Conservation (phyloP, 2,329 filamentous ascomycete genomes). For the Apiospora phragmitis region DNA sequence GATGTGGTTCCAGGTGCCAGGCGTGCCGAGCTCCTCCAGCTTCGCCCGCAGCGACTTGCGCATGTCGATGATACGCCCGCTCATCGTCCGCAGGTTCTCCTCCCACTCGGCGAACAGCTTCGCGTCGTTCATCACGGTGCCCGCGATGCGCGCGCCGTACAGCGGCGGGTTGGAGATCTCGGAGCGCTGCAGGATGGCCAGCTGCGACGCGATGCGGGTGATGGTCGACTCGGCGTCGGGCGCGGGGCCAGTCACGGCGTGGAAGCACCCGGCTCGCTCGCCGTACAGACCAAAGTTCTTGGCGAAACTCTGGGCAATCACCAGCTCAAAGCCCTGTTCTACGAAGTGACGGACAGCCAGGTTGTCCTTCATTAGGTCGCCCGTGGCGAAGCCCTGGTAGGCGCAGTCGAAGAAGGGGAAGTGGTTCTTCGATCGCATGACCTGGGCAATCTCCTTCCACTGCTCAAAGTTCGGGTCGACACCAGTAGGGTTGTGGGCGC, state of each 20-base stretch:
- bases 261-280: slow-evolving; percentile 94
- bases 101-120: slow-evolving; percentile 89
- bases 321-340: slow-evolving; percentile 85
- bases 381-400: slow-evolving; percentile 97
- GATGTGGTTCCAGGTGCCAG: slow-evolving; percentile 94
- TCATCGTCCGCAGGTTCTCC: slow-evolving; percentile 89
- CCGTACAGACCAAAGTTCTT: slow-evolving; percentile 99
- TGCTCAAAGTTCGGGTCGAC: slow-evolving; percentile 93
- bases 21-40: slow-evolving; percentile 82
- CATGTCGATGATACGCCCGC: slow-evolving; percentile 92
- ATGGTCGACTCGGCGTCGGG: slow-evolving; percentile 63
- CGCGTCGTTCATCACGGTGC: slow-evolving; percentile 79
- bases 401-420: slow-evolving; percentile 99
- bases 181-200: slow-evolving; percentile 91
- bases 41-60: slow-evolving; percentile 73
- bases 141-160: slow-evolving; percentile 89
- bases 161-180: slow-evolving; percentile 97
- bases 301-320: slow-evolving; percentile 90
- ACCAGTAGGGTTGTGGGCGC: slow-evolving; percentile 96
- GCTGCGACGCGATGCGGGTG: slow-evolving; percentile 75
- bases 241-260: slow-evolving; percentile 78
- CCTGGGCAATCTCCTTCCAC: slow-evolving; percentile 83
- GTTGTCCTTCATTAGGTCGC: slow-evolving; percentile 80
- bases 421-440: slow-evolving; percentile 77
- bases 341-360: slow-evolving; percentile 95